Percentiles rank a stretch among this genome's conserved stretches.
Evolutionary conservation across 1,284 basidiomycete species (phyloP).

Genomic region (Ganoderma lucidum): DNA sequence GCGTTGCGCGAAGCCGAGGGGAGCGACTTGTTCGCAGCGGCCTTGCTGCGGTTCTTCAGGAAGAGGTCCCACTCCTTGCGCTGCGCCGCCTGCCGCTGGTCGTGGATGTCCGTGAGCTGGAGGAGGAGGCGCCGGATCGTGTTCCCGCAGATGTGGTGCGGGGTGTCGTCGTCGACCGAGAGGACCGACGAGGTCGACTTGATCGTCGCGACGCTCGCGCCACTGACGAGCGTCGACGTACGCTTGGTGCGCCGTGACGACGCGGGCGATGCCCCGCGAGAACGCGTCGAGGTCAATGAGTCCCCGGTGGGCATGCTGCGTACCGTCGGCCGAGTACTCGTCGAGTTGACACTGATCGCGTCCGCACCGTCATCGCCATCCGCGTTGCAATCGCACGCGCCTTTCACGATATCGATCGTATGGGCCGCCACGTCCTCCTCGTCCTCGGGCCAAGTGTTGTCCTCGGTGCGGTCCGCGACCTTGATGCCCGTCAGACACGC

Average conservation of each 20-base stretch:
- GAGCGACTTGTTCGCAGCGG: slow-evolving; percentile 46
- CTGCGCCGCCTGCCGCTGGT: slow-evolving; percentile 78
- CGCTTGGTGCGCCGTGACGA: slow-evolving; percentile 58
- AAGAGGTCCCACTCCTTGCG: slow-evolving; percentile 91
- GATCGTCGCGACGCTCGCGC: slow-evolving; percentile 38
- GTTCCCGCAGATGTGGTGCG: slow-evolving; percentile 75
- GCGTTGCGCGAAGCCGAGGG: slow-evolving; percentile 36
- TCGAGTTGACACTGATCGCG: slow-evolving; percentile 37
- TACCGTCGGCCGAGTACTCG: slow-evolving; percentile 38
- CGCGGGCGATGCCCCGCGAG: slow-evolving; percentile 55
- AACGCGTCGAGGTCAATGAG: slow-evolving; percentile 28
- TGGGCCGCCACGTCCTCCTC: slow-evolving; percentile 47
- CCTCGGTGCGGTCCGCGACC: slow-evolving; percentile 83
- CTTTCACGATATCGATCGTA: slow-evolving; percentile 67
- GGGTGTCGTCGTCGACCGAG: slow-evolving; percentile 62
- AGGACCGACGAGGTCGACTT: slow-evolving; percentile 59
- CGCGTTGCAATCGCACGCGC: slow-evolving; percentile 61
- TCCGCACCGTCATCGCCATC: slow-evolving; percentile 39
- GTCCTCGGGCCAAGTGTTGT: slow-evolving; percentile 76
- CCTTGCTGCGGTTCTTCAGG: slow-evolving; percentile 71
- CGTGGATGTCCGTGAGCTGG: slow-evolving; percentile 89
- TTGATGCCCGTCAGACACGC: slow-evolving; percentile 88
- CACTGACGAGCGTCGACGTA: slow-evolving; percentile 47
- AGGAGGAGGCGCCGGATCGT: slow-evolving; percentile 81
- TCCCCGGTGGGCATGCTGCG: slow-evolving; percentile 31